phyloP scores from a whole-genome alignment of 2,329 filamentous ascomycete genomes.

The Teratosphaeria viscida region DNA sequence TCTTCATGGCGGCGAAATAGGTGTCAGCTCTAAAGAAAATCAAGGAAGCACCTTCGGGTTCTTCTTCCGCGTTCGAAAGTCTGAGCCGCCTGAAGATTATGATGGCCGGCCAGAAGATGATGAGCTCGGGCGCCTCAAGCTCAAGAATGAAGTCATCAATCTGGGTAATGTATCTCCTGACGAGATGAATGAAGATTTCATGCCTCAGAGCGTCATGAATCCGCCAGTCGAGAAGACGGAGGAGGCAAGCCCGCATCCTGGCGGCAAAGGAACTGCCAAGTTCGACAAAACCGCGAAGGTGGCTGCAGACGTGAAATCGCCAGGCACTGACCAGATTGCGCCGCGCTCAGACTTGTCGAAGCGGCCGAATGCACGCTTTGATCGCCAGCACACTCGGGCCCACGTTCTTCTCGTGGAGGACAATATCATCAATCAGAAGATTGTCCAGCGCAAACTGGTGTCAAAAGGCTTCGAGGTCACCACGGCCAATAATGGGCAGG shows the following conservation, averaged over 20 bases:
- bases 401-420: conserved; percentile 11
- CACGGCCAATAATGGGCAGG: conserved; percentile 23
- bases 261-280: conserved; percentile 1
- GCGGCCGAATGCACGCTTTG: not conserved
- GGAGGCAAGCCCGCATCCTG: conserved; percentile 10
- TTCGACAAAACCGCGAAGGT: conserved; percentile 5
- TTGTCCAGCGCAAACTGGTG: conserved; percentile 20
- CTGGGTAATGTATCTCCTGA: conserved; percentile 1
- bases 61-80: conserved; percentile 26
- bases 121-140: not conserved
- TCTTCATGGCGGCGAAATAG: conserved; percentile 35
- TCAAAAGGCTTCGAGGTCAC: conserved; percentile 20
- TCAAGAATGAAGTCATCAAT: conserved; percentile 1
- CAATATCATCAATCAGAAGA: conserved; percentile 24
- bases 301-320: not conserved
- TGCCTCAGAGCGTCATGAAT: conserved; percentile 17
- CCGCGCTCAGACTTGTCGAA: not conserved
- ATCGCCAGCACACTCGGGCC: not conserved
- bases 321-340: not conserved
- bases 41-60: conserved; percentile 35
- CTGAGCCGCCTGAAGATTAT: conserved; percentile 6
- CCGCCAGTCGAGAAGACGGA: conserved; percentile 20
- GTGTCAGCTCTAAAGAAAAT: conserved; percentile 29
- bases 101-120: conserved; percentile 3
- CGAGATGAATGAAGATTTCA: conserved; percentile 6